These are phyloP conservation scores for Cyberlindnera samutprakarnensis DNA, from an alignment of 805 yeast species.

Conservation along the genomic window DNA sequence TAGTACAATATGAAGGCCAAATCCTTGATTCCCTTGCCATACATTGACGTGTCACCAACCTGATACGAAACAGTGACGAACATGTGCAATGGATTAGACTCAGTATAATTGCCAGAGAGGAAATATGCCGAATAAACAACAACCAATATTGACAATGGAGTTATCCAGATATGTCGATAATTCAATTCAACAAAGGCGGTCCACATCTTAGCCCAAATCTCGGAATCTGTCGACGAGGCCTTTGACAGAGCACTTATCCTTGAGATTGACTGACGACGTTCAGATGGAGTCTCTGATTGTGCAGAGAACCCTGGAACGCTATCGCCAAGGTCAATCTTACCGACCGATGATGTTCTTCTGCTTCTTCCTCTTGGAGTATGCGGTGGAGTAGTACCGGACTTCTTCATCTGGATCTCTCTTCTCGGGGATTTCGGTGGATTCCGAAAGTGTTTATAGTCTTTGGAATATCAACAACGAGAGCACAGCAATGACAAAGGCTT, in stretches of 20 bases:
- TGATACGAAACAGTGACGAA: conserved; percentile 62
- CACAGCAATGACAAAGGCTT: no score
- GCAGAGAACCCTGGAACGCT: conserved; percentile 63
- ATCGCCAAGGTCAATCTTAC: conserved; percentile 70
- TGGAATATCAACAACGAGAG: no score
- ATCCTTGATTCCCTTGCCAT: conserved; percentile 86
- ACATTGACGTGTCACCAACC: conserved; percentile 53
- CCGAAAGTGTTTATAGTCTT: no score
- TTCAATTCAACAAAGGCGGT: conserved; percentile 51
- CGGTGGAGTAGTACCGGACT: neutral
- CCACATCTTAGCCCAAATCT: conserved; percentile 47
- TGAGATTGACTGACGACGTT: conserved; percentile 31
- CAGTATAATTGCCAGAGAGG: conserved; percentile 49
- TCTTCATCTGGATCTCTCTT: no score
- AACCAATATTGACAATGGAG: conserved; percentile 46
- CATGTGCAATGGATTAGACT: conserved; percentile 52
- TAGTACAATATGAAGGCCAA: conserved; percentile 70
- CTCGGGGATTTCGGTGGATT: no score
- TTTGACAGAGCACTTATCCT: conserved; percentile 28
- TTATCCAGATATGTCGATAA: conserved; percentile 61
- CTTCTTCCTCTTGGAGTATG: neutral
- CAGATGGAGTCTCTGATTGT: conserved; percentile 41
- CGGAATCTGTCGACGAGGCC: conserved; percentile 37
- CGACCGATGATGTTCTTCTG: conserved; percentile 63
- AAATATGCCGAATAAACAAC: conserved; percentile 37